These are phyloP conservation scores for Escovopsis sp. DNA, from an alignment of 2,329 filamentous ascomycete species.

Conservation along the genomic window DNA sequence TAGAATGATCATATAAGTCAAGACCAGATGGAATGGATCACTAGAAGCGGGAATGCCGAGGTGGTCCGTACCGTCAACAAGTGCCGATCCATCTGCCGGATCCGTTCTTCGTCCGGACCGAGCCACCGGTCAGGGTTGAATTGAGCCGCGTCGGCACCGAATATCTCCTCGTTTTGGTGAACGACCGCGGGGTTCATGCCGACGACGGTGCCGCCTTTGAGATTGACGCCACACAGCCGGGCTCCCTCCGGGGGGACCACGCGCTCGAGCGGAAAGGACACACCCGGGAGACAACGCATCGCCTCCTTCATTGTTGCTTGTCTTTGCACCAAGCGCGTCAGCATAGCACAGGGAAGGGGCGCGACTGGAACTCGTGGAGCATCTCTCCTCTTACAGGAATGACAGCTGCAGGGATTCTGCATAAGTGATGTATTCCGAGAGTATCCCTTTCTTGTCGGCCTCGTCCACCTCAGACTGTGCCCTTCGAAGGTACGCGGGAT, in stretches of 20 bases:
- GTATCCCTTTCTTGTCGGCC: conserved; percentile 27
- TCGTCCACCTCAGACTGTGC: conserved; percentile 39
- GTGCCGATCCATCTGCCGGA: conserved; percentile 6
- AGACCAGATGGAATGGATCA: too few relatives aligned
- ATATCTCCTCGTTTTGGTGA: conserved; percentile 38
- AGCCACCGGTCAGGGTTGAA: conserved; percentile 43
- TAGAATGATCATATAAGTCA: too few relatives aligned
- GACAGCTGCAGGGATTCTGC: conserved; percentile 38
- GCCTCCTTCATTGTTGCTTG: conserved; percentile 27
- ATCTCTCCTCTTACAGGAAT: conserved; percentile 27
- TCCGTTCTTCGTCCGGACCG: conserved; percentile 2
- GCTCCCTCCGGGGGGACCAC: conserved; percentile 3
- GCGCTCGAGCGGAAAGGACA: conserved; percentile 12
- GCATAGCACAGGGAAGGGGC: too few relatives aligned
- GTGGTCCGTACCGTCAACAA: conserved; percentile 2
- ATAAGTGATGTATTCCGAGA: conserved; percentile 22
- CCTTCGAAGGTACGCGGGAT: conserved; percentile 30
- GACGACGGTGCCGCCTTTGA: conserved; percentile 14
- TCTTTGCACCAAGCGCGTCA: too few relatives aligned
- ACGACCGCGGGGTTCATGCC: conserved; percentile 28
- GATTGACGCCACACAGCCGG: conserved; percentile 1
- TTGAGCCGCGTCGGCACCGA: conserved; percentile 37
- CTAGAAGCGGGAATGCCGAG: too few relatives aligned
- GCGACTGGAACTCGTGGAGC: too few relatives aligned
- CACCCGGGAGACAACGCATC: conserved; percentile 33